Evolutionary conservation across 2,329 filamentous ascomycete genomes (phyloP), one percentile per base, ranked within the genome.

Genomic region (Neopestalotiopsis clavispora): DNA sequence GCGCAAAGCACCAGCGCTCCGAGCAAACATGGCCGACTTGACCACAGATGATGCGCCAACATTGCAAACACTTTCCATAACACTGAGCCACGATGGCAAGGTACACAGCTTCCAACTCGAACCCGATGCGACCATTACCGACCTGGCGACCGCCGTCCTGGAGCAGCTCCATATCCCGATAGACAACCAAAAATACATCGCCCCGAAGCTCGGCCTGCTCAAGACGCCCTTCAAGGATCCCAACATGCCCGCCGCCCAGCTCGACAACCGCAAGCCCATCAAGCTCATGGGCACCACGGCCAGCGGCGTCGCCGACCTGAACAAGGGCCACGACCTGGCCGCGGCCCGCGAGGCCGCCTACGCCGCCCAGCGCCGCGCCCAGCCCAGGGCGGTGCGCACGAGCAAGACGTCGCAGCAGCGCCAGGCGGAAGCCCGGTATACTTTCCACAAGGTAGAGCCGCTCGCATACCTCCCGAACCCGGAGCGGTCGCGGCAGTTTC

Each of bases 381-480:
- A 77, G 52, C 74, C 75, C 30, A 74, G 72, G 17, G 71, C 72
- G 3, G 71, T 72, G 3, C 73, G 69, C 70, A 68, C 75, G 69
- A 66, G 74, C 14, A 71, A 81, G 75, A 67, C 76, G 78, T 28
- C 78, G 74, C 58, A 72, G 69, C 68, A 76, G 79, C 70, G 84
- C 83, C 77, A 75, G 77, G 89, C 89, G n/a, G 87, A 91, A 69
- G 83, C 85, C 23, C 85, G 84, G 69, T 97, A 97, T 82, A 97
- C 93, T 0, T 99, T 99, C 81, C 87, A 91, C 71, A 88, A 89
- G 0, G 84, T 98, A 0, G 87, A 90, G 1, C 93, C 95, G 0
- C 86, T 99, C 0, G 83, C 88, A 0, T 90, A 95, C 75, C 90
- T 98, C 0, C 94, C 94, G 0, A 87, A 92, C 67, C 91, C 95